Percentiles rank a stretch among this genome's conserved stretches.
These are phyloP conservation scores for Entamoeba nuttalli DNA, from an alignment of 208 protist genomes.

Conservation along the genomic window DNA sequence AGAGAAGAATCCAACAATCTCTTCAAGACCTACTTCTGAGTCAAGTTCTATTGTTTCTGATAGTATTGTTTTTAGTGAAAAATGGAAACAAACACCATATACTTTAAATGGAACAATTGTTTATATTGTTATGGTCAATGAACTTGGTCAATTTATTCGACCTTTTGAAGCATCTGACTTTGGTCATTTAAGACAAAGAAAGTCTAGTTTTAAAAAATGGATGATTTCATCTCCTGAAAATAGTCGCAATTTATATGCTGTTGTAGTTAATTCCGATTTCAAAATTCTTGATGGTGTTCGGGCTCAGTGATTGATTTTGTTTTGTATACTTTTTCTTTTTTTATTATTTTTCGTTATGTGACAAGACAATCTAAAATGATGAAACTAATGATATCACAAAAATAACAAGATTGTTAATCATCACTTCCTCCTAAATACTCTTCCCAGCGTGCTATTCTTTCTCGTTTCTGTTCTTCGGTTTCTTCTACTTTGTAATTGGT, in stretches of 20 bases:
- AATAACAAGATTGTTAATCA: too few species aligned
- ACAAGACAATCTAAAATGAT: too few species aligned
- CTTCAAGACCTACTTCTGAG: too few species aligned
- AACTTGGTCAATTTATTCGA: not conserved
- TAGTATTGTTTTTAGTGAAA: too few species aligned
- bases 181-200: not conserved
- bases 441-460: not conserved
- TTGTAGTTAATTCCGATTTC: not conserved
- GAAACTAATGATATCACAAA: too few species aligned
- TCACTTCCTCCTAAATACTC: not conserved
- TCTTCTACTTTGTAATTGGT: not conserved
- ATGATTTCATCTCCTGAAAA: not conserved
- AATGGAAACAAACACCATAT: not conserved
- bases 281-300: not conserved
- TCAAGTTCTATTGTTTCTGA: too few species aligned
- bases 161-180: not conserved
- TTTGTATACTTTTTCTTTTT: too few species aligned
- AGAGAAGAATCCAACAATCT: too few species aligned
- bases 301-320: too few species aligned
- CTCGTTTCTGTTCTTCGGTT: not conserved
- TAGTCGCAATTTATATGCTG: not conserved
- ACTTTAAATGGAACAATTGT: not conserved
- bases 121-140: not conserved
- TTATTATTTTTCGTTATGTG: too few species aligned
- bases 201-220: not conserved